phyloP scores from a whole-genome alignment of 371 early-diverging fungal species.

The Edhazardia aedis region DNA sequence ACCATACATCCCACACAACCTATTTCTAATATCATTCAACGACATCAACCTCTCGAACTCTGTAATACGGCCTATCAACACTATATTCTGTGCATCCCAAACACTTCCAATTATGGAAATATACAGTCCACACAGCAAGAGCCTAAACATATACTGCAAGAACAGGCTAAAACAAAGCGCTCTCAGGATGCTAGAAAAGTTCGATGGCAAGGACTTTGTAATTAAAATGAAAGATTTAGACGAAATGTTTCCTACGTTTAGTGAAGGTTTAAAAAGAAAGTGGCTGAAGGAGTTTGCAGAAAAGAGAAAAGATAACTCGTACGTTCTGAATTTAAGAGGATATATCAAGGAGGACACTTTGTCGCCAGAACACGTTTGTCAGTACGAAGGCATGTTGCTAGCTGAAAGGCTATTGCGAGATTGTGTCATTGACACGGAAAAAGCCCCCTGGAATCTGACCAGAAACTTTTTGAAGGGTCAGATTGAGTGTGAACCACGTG shows the following conservation, averaged over 20 bases:
- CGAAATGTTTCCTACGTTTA: slow-evolving; percentile 46
- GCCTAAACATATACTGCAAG: slow-evolving; percentile 46
- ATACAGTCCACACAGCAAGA: slow-evolving; percentile 47
- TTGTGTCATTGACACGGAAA: slow-evolving; percentile 29
- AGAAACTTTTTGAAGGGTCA: slow-evolving; percentile 46
- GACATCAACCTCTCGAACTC: too few species aligned
- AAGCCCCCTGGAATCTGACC: slow-evolving; percentile 40
- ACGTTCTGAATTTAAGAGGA: slow-evolving; percentile 42
- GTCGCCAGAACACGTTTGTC: slow-evolving; percentile 48
- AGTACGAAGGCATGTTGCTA: slow-evolving; percentile 47
- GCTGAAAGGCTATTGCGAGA: slow-evolving; percentile 42
- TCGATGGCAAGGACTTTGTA: slow-evolving; percentile 15
- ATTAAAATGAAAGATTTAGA: slow-evolving; percentile 41
- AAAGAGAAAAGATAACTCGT: slow-evolving; percentile 45
- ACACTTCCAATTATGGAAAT: slow-evolving; percentile 45
- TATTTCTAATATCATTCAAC: too few species aligned
- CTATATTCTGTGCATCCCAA: slow-evolving; percentile 41
- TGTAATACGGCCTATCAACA: slow-evolving; percentile 20
- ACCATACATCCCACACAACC: too few species aligned
- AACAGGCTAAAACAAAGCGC: slow-evolving; percentile 46
- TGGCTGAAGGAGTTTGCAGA: slow-evolving; percentile 48
- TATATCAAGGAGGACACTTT: too few species aligned
- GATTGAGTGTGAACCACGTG: slow-evolving; percentile 44
- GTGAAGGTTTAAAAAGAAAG: slow-evolving; percentile 48
- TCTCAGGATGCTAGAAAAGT: slow-evolving; percentile 34